phyloP scores from a whole-genome alignment of 2,329 filamentous ascomycete genomes.

The Aspergillus amoenus region DNA sequence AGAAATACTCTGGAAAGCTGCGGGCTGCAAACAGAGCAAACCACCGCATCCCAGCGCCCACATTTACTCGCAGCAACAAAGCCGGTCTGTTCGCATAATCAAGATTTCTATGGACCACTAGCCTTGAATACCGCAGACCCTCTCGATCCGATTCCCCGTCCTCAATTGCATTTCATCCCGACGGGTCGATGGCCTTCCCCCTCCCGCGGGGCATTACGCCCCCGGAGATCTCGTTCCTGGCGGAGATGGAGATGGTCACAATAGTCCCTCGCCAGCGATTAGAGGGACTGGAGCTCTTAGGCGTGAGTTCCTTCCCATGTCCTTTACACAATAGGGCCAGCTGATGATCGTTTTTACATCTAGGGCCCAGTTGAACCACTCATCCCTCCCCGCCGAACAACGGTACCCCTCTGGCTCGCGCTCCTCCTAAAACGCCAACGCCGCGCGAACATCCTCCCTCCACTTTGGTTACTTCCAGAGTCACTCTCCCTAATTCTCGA shows the following conservation, averaged over 20 bases:
- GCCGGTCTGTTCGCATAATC: not conserved
- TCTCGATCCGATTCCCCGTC: not conserved
- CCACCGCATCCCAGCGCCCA: not conserved
- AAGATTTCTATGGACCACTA: not conserved
- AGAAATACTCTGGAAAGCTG: not conserved
- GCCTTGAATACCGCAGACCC: slow-evolving; percentile 6
- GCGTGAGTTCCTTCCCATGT: slow-evolving; percentile 59
- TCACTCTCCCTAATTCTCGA: slow-evolving; percentile 76
- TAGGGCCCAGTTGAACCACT: slow-evolving; percentile 77
- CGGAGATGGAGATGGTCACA: slow-evolving; percentile 96
- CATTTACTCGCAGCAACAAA: not conserved
- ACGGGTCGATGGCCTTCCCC: slow-evolving; percentile 57
- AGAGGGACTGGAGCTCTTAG: slow-evolving; percentile 79
- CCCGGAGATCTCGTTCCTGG: slow-evolving; percentile 87
- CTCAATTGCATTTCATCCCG: not conserved
- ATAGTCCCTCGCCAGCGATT: slow-evolving; percentile 88
- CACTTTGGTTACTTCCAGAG: slow-evolving; percentile 79
- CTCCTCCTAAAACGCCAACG: slow-evolving; percentile 91
- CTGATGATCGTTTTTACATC: not conserved
- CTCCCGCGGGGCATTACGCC: slow-evolving; percentile 71
- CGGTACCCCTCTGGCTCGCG: slow-evolving; percentile 90
- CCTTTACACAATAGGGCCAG: not conserved
- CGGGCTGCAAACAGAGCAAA: slow-evolving; percentile 16
- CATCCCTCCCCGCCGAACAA: slow-evolving; percentile 74
- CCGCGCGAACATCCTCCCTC: slow-evolving; percentile 87